Base-by-base conservation (phyloP, 2,329 filamentous ascomycete species). In the Nigrograna mackinnonii region DNA sequence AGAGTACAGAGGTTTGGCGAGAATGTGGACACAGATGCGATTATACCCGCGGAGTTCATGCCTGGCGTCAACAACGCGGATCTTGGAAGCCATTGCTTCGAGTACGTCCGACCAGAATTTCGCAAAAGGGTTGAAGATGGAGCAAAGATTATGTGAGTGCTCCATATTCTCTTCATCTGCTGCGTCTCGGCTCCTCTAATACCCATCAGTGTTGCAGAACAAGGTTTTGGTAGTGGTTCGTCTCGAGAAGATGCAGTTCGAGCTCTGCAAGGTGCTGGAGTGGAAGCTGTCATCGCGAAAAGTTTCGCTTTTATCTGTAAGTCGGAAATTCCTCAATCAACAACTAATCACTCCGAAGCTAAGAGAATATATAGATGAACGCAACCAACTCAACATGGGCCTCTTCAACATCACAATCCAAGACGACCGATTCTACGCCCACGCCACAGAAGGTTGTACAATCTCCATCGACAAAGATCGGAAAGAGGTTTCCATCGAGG, bases 141-240 rank as follows among this genome's bases (percentile, higher is more conserved):
- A 0, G 58, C 58, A 33, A 61, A 67, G 14, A 52, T 77, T n/a
- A 59, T 76, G 24, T 28, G n/a, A 28, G 31, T 11, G 17, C 11
- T 7, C 16, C 7, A 9, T 16, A 11, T 34, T 34, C 17, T 16
- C 7, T 17, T 7, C 7, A 9, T 34, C 16, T 9, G 17, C 7
- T 34, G 7, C 31, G 17, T 11, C 7, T 7, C 9, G 16, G 16
- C 7, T 16, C 31, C 17, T 7, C 11, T 17, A 7, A 17, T 7
- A 9, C 11, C 7, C 17, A 9, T 9, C n/a, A 28, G 24, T 4
- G 72, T 78, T 0, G 75, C 72, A 1, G 72, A 72, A 0, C 67
- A 71, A 35, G 70, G 63, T 0, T 78, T 78, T 47, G 74, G 74
- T 2, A 69, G 67, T 37, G 75, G 74, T 5, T 75, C 72, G 0